Base-by-base conservation (phyloP, 495 filamentous ascomycete species). In the Xylaria castorea region DNA sequence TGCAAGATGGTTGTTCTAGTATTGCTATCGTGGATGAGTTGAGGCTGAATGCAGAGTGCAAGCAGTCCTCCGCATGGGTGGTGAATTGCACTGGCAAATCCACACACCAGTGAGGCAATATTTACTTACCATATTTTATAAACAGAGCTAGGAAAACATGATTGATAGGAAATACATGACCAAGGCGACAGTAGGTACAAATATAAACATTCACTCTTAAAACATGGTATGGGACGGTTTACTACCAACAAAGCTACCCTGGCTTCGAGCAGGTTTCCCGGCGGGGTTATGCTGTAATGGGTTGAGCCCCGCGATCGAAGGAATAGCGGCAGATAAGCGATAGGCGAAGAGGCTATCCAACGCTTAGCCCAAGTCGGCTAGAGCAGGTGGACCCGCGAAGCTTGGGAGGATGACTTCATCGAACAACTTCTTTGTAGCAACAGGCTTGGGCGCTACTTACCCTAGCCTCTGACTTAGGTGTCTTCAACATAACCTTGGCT, bases 401-500 rank as follows among this genome's bases (percentile, higher is more conserved):
- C 60, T 42, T 38, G 42, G 42, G 44, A 65, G 55, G 65, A 71
- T 71, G 69, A 71, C 69, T 71, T 71, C 69, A 71, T 71, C 69
- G 58, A 53, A 16, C 27, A 16, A 18, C 38, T 40, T n/a, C 18
- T 12, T 2, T 7, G n/a, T 38, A 42, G 18, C 48, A 55, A 25
- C 67, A 3, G 64, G 57, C 48, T 7, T 48, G 42, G 34, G 18
- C 36, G 60, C 38, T 42, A 42, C 38, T 42, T 27, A 55, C 51
- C 51, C 25, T 11, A 55, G 51, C 22, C 16, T 8, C 22, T 11
- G 5, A 20, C 16, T 20, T 48, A 46, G 4, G 16, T 46, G 14
- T 38, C 55, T 34, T 20, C 18, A n/a, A 6, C 16, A 6, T 50
- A n/a, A 8, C 22, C 50, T 25, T 53, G 50, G 22, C 11, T 55